These are phyloP conservation scores for Asclepias syriaca DNA, from an alignment of 257 asterid species.

Conservation along the genomic window DNA sequence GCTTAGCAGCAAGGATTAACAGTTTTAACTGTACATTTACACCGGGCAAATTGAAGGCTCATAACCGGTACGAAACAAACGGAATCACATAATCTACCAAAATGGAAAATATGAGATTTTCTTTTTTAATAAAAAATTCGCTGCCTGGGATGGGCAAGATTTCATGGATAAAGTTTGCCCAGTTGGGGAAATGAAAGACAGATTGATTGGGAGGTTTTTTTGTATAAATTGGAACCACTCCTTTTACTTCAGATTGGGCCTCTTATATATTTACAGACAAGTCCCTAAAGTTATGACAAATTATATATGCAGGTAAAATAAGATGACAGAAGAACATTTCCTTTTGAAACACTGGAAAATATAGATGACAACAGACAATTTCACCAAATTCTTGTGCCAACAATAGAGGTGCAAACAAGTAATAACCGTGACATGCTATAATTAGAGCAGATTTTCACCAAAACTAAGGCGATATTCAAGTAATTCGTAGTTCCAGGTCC, in stretches of 20 bases:
- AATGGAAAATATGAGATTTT: too few relatives aligned
- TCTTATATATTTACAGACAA: too few relatives aligned
- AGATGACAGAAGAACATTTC: too few relatives aligned
- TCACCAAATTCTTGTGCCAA: too few relatives aligned
- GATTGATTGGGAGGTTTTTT: background rate
- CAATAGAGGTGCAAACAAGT: background rate
- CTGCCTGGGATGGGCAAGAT: constrained; percentile 1
- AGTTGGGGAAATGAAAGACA: background rate
- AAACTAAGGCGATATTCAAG: background rate
- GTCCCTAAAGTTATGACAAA: too few relatives aligned
- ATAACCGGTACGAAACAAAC: background rate
- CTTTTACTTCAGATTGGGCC: too few relatives aligned
- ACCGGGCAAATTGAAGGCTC: background rate
- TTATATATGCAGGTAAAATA: too few relatives aligned
- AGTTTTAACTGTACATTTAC: background rate
- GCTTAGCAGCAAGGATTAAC: constrained; percentile 3
- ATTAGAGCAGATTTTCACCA: background rate
- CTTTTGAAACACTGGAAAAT: background rate
- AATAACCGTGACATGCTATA: background rate
- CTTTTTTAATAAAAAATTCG: background rate
- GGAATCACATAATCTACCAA: background rate
- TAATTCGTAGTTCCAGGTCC: constrained; percentile 5
- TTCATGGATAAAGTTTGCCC: constrained; percentile 37
- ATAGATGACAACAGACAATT: background rate
- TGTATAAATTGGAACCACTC: background rate